These are phyloP conservation scores for Neoarthrinium moseri DNA, from an alignment of 2,329 filamentous ascomycete genomes.

Conservation along the genomic window DNA sequence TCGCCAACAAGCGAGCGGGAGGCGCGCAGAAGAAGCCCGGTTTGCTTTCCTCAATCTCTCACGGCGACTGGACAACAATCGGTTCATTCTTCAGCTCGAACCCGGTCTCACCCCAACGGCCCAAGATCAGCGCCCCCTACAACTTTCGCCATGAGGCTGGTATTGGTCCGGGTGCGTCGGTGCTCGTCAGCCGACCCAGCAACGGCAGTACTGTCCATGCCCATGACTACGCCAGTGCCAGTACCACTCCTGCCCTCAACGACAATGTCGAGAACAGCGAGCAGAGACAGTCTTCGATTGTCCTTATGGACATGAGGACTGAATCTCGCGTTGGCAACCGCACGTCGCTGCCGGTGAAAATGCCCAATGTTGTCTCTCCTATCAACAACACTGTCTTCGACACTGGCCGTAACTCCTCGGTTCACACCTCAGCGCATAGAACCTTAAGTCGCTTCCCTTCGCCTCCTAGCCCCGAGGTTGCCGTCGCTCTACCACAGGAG, in stretches of 20 bases:
- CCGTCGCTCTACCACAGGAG: neutral
- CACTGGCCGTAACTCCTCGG: neutral
- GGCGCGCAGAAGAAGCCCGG: neutral
- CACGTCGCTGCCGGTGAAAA: conserved; percentile 3
- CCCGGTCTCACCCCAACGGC: neutral
- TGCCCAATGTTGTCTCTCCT: conserved; percentile 4
- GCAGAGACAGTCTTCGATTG: neutral
- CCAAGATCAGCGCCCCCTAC: neutral
- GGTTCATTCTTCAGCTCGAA: neutral
- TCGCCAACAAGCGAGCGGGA: neutral
- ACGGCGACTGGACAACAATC: neutral
- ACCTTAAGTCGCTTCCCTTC: neutral
- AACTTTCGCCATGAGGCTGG: neutral
- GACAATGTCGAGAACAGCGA: neutral
- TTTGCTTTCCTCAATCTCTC: neutral
- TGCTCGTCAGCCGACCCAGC: neutral
- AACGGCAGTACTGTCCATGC: neutral
- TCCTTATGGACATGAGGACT: neutral
- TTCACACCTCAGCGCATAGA: neutral
- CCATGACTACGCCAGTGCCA: neutral
- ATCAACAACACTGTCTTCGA: neutral
- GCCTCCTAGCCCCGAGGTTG: neutral
- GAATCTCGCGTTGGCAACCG: neutral
- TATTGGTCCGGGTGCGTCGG: neutral
- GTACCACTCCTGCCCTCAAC: too few relatives aligned